Conservation (phyloP, 345 rosid species). For the Nephelium lappaceum region DNA sequence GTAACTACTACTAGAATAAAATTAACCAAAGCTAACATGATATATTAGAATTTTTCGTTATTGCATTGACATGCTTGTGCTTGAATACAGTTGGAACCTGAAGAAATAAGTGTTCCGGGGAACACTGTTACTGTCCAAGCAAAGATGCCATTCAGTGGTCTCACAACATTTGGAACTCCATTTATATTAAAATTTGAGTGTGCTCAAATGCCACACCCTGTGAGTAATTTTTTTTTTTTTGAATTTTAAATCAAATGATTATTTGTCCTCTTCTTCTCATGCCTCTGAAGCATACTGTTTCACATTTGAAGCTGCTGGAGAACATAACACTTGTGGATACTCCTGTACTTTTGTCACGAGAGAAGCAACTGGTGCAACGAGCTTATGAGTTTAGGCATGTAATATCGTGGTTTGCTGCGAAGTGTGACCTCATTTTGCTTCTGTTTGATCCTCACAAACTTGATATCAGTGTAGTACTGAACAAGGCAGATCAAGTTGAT, state of each 20-base stretch:
- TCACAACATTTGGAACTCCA: constrained; percentile 87
- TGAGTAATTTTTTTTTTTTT: constrained; percentile 38
- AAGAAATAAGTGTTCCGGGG: constrained; percentile 97
- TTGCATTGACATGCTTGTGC: constrained; percentile 18
- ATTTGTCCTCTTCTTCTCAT: constrained; percentile 14
- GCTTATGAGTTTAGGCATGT: constrained; percentile 92
- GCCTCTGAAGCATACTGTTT: constrained; percentile 18
- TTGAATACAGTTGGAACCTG: constrained; percentile 71
- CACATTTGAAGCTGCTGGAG: constrained; percentile 70
- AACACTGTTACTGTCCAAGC: constrained; percentile 94
- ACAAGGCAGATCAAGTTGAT: constrained; percentile 95
- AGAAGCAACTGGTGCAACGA: constrained; percentile 85
- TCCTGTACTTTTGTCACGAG: constrained; percentile 93
- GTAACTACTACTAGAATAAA: not conserved
- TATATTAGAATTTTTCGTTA: not conserved
- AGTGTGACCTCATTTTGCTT: constrained; percentile 94
- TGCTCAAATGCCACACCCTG: constrained; percentile 97
- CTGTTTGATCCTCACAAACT: constrained; percentile 96
- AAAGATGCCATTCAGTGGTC: constrained; percentile 93
- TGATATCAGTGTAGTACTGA: constrained; percentile 90
- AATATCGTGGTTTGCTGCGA: constrained; percentile 97
- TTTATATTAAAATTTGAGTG: constrained; percentile 94
- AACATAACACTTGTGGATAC: constrained; percentile 90
- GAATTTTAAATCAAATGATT: constrained; percentile 8
- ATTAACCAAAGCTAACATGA: not conserved